These are phyloP conservation scores for Rhizophagus prolifer DNA, from an alignment of 192 early-diverging fungal species.

Conservation along the genomic window DNA sequence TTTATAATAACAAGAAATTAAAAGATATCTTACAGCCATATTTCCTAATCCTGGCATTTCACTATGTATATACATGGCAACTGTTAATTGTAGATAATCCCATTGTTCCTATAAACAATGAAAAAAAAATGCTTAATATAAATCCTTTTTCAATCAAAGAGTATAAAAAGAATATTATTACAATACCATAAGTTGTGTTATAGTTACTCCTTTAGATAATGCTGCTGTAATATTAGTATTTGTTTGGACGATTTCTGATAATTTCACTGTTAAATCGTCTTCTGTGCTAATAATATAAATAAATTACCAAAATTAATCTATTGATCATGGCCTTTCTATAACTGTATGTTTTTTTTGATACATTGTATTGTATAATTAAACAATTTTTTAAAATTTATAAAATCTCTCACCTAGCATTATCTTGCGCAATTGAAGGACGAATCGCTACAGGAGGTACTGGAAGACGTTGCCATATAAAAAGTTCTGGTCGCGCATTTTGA, in stretches of 20 bases:
- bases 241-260: constrained; percentile 91
- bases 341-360: too few relatives aligned
- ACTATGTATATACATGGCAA: constrained; percentile 96
- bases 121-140: background rate
- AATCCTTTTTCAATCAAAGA: too few relatives aligned
- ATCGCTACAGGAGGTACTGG: constrained; percentile 96
- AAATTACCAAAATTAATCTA: background rate
- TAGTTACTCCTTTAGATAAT: constrained; percentile 61
- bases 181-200: constrained; percentile 64
- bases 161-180: too few relatives aligned
- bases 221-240: constrained; percentile 75
- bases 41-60: constrained; percentile 89
- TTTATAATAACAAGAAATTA: background rate
- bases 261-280: constrained; percentile 94
- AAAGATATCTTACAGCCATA: constrained; percentile 31
- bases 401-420: constrained; percentile 63
- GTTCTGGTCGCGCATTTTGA: constrained; percentile 80
- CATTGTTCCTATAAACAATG: constrained; percentile 73
- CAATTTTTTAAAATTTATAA: background rate
- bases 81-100: constrained; percentile 92
- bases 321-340: too few relatives aligned
- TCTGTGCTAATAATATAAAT: constrained; percentile 68
- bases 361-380: background rate
- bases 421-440: constrained; percentile 91
- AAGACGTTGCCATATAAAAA: constrained; percentile 91